Percentiles rank a stretch among this genome's conserved stretches.
Evolutionary conservation across 768 basidiomycete genomes (phyloP).

Genomic region (Boletus sp.): DNA sequence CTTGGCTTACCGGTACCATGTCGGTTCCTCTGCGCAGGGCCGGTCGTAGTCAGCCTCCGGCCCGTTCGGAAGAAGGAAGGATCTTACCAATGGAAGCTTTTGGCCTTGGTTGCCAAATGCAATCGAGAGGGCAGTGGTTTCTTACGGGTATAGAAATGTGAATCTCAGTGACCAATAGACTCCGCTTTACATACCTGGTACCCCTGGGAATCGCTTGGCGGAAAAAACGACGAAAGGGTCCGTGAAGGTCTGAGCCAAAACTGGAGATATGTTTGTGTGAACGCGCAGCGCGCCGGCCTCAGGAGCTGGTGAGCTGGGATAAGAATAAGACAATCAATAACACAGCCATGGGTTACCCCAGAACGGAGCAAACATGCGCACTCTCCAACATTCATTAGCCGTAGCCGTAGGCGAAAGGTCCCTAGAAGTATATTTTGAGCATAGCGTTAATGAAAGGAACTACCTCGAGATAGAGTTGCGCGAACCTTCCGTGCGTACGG

Average conservation of each 20-base stretch:
- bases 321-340: constrained; percentile 23
- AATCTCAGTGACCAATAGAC: constrained; percentile 14
- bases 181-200: constrained; percentile 61
- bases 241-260: constrained; percentile 82
- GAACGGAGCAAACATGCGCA: constrained; percentile 47
- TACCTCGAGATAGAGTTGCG: constrained; percentile 26
- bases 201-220: constrained; percentile 93
- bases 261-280: constrained; percentile 67
- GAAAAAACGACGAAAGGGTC: constrained; percentile 85
- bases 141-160: constrained; percentile 37
- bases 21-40: constrained; percentile 64
- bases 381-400: constrained; percentile 90
- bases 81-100: constrained; percentile 78
- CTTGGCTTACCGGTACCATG: constrained; percentile 67
- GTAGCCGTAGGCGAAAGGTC: constrained; percentile 79
- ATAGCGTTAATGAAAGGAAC: constrained; percentile 21
- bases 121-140: constrained; percentile 87
- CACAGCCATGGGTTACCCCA: constrained; percentile 18
- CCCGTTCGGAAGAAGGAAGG: constrained; percentile 22
- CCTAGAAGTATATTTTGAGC: constrained; percentile 45
- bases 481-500: constrained; percentile 88
- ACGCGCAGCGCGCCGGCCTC: constrained; percentile 64
- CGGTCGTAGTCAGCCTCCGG: constrained; percentile 23
- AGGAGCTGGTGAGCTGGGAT: constrained; percentile 64
- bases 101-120: constrained; percentile 89